Evolutionary conservation across 768 basidiomycete genomes (phyloP), one percentile per base, ranked within the genome.

Genomic region (Tylopilus sp.): DNA sequence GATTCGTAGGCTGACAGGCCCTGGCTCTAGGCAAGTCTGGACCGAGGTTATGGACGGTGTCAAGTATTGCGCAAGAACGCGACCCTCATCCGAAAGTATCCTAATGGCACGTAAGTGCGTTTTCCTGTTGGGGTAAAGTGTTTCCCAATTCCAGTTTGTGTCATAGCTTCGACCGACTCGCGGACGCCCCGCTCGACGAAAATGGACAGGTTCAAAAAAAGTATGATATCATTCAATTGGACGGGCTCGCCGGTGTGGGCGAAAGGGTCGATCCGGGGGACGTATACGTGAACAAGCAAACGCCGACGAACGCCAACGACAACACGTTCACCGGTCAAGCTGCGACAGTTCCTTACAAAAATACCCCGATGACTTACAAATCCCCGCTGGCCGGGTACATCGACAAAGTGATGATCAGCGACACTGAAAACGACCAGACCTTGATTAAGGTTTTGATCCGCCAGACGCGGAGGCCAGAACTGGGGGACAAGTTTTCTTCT

Each of bases 401-500:
- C 58, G 97, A 99, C 80, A 98, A 98, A 70, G 91, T 99, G 62
- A 83, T 99, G 83, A 82, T 99, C 57, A 95, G 91, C 53, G 93
- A 98, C 66, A 95, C 92, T 9, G 95, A 98, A 62, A 92, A 91
- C 62, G 95, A 98, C 70, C 91, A 95, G 69, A 91, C 90, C 15
- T 75, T 99, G 53, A 90, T 99, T 77, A 99, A 99, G 72, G 93
- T 98, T 38, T 78, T 98, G 62, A 92, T 98, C 62, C 85, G 97
- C 28, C 97, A 99, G 73, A 99, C 97, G 17, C 80, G 97, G 67
- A 79, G 92, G 48, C 97, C 97, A 40, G 97, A 99, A 64, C 75
- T 98, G 40, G 97, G 97, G 2, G 97, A 99, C 75, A 99, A 99
- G 73, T 99, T 99, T 69, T 98, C 95, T 36, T 94, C 91, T 3